Evolutionary conservation across 495 filamentous ascomycete genomes (phyloP), one percentile per base, ranked within the genome.

Genomic region (Jackrogersella multiformis): DNA sequence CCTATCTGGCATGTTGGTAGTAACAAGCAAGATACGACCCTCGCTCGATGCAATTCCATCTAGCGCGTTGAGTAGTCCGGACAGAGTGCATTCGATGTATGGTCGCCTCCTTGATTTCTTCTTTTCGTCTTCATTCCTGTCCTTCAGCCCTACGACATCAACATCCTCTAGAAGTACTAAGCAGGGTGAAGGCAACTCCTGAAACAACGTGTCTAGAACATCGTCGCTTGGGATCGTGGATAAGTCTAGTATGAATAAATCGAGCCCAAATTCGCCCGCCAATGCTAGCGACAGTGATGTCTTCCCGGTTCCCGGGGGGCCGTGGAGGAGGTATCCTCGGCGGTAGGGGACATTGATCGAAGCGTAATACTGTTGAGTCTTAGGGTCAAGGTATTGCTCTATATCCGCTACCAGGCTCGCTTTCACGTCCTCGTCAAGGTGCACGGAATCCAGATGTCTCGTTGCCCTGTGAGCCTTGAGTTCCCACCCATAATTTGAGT

Each of bases 281-380:
- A 49, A 18, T 30, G 45, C 45, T 4, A 49, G 5, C 9, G 45
- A 49, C 6, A 49, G 24, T n/a, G 45, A 49, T 18, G 45, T 49
- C 26, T 49, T 49, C n/a, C 45, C 45, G 26, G 45, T 49, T 10
- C 45, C 45, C n/a, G 45, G 45, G n/a, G 45, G 45, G 6, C 45
- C 45, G 26, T 49, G 26, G 24, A 49, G 45, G n/a, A 49, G 45
- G 7, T 28, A 49, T 18, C 23, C 45, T 18, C 45, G 26, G 2
- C 45, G 45, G 15, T 49, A 49, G 12, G 45, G 45, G 8, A 49
- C 32, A 5, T 49, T 28, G 45, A 28, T 12, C 5, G 45, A 49
- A n/a, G 13, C 8, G 24, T 49, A 49, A 10, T 49, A 49, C 15
- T 32, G 26, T n/a, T 24, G 26, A 26, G 45, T 49, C 6, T 15